Evolutionary conservation across 2,329 filamentous ascomycete species (phyloP).

Genomic region (Onygenales sp.): DNA sequence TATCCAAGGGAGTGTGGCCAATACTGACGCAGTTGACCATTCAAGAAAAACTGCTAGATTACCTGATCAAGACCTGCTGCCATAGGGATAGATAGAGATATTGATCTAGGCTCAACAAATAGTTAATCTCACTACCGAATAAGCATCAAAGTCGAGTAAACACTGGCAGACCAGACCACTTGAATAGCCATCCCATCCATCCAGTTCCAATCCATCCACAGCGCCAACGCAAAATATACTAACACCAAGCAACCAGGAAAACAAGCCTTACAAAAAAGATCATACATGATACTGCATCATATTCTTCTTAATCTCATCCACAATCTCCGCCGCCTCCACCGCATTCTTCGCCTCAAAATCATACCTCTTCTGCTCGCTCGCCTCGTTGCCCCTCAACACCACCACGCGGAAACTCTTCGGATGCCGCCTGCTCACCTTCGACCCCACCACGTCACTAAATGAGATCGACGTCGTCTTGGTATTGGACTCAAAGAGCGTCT

Average conservation of each 20-base stretch:
- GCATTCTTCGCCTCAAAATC: conserved; percentile 54
- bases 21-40: too few species aligned
- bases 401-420: conserved; percentile 54
- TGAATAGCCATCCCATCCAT: neutral
- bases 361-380: conserved; percentile 56
- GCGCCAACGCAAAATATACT: conserved; percentile 8
- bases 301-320: conserved; percentile 53
- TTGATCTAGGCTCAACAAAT: too few species aligned
- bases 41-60: too few species aligned
- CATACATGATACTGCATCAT: conserved; percentile 38
- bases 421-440: conserved; percentile 55
- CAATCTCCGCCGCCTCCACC: conserved; percentile 52
- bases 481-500: conserved; percentile 38
- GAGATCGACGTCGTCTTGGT: conserved; percentile 53
- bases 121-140: neutral
- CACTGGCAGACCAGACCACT: neutral
- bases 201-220: conserved; percentile 2
- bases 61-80: too few species aligned
- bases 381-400: conserved; percentile 51
- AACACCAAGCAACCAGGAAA: neutral
- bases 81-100: too few species aligned
- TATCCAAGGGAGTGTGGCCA: too few species aligned
- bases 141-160: neutral
- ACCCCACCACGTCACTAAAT: conserved; percentile 54
- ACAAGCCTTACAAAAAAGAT: conserved; percentile 7